Conservation (phyloP, 1,139 yeast species). For the Candida buenavistaensis region DNA sequence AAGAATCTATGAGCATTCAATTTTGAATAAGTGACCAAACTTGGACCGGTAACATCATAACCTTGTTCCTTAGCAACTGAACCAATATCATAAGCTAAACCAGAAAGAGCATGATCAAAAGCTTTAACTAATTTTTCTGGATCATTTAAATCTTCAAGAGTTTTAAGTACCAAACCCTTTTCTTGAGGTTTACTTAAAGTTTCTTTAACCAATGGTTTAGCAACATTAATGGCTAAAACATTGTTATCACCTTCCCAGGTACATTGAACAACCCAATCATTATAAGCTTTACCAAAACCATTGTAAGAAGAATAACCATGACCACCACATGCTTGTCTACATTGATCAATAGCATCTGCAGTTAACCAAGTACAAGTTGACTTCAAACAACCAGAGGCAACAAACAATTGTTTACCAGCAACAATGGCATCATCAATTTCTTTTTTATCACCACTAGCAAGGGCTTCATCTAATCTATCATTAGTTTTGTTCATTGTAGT, state of each 20-base stretch:
- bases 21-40: conserved; percentile 56
- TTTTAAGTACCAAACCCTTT: conserved; percentile 36
- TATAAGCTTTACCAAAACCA: conserved; percentile 84
- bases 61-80: conserved; percentile 41
- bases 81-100: conserved; percentile 49
- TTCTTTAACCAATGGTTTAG: conserved; percentile 67
- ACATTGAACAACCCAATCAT: conserved; percentile 93
- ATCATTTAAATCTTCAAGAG: conserved; percentile 46
- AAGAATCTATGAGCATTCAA: conserved; percentile 62
- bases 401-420: conserved; percentile 72
- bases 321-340: conserved; percentile 93
- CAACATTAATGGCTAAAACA: conserved; percentile 77
- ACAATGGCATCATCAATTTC: conserved; percentile 50
- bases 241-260: conserved; percentile 98
- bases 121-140: conserved; percentile 27
- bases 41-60: conserved; percentile 57
- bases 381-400: conserved; percentile 83
- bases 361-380: conserved; percentile 88
- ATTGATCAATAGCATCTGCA: conserved; percentile 75
- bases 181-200: conserved; percentile 33
- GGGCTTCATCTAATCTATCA: conserved; percentile 53
- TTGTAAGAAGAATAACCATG: conserved; percentile 90
- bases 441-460: conserved; percentile 37
- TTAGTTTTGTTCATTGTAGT: conserved; percentile 52
- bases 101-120: conserved; percentile 47